Base-by-base conservation (phyloP, 2,329 filamentous ascomycete genomes). In the Clarireedia hainanense region DNA sequence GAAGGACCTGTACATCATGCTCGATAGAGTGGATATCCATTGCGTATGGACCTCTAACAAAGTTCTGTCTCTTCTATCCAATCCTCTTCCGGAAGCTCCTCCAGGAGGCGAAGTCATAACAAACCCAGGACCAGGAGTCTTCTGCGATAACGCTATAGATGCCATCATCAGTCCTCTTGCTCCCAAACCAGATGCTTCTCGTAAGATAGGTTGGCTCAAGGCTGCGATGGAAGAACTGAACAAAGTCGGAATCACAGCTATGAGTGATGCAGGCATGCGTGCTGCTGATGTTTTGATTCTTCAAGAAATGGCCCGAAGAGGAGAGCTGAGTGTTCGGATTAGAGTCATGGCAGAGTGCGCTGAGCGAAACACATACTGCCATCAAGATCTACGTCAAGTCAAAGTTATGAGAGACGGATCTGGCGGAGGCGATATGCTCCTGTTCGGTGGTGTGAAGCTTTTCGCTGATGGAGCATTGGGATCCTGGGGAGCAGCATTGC, bases 131-230 rank as follows among this genome's bases (percentile, higher is more conserved):
- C 75, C 78, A 63, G 85, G 85, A 43, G 84, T 88, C 9, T 88
- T 88, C 62, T 89, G 85, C 65, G 85, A 89, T 68, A 88, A 88
- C 64, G 84, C 85, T 24, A 86, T 88, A 78, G 80, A 84, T 45
- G 48, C 43, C 2, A 68, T 84, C 50, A 75, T 86, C 37, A 72
- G 75, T 56, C 70, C 73, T 2, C 63, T 80, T 17, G 85, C 81
- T 73, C 83, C 84, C 1, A 76, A 77, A 56, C 81, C 83, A 0
- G 73, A 72, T 46, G 69, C 68, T 5, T 73, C 74, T n/a, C 76
- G 74, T 60, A 85, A 81, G 64, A 73, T 74, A 5, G 69, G 67
- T 24, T 83, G 80, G 58, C 69, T 88, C 55, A 75, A 74, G 49
- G 77, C 77, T 5, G 85, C 85, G 12, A 85, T 88, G 79, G 66